Evolutionary conservation across 1,284 basidiomycete species (phyloP).

Genomic region (Phellopilus nigrolimitatus): DNA sequence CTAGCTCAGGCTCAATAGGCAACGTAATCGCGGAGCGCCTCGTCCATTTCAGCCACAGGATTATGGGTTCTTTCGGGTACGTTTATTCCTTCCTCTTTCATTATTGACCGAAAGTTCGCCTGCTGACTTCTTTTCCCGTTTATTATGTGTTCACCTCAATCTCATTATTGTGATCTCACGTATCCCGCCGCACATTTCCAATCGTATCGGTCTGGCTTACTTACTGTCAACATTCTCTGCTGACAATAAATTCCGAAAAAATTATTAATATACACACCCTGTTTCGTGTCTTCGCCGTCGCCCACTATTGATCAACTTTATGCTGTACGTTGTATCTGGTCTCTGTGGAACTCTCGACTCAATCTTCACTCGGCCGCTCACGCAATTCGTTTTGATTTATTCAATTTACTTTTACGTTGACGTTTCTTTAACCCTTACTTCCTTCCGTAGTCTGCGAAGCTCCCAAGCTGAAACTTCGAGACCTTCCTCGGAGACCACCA

Average conservation of each 20-base stretch:
- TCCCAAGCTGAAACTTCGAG: constrained; percentile 4
- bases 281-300: not conserved
- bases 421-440: not conserved
- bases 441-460: constrained; percentile 14
- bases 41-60: constrained; percentile 10
- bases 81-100: not conserved
- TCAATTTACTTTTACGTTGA: not conserved
- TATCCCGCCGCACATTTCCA: too few relatives aligned
- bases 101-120: not conserved
- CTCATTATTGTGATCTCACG: too few relatives aligned
- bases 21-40: constrained; percentile 11
- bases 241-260: not conserved
- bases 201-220: too few relatives aligned
- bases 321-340: not conserved
- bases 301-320: not conserved
- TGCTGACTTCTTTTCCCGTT: not conserved
- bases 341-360: constrained; percentile 3
- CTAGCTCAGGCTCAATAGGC: constrained; percentile 8
- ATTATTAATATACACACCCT: not conserved
- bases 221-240: too few relatives aligned
- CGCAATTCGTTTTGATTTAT: not conserved
- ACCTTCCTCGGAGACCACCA: not conserved
- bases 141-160: too few relatives aligned
- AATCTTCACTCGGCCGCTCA: not conserved
- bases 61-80: constrained; percentile 16